These are phyloP conservation scores for Leccinum fibrillosum DNA, from an alignment of 768 basidiomycete species.

Conservation along the genomic window DNA sequence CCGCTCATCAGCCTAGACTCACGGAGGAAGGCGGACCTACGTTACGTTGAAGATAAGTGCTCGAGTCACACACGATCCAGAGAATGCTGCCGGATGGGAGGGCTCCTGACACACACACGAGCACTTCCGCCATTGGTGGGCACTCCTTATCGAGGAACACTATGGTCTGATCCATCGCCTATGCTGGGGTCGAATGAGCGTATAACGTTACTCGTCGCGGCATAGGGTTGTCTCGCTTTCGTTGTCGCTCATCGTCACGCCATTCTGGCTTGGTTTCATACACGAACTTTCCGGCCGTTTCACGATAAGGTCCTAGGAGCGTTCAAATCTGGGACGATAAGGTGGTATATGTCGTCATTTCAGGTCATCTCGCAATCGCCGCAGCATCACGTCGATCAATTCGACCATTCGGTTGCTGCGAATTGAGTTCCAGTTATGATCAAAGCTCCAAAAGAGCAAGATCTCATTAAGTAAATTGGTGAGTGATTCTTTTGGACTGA, in stretches of 20 bases:
- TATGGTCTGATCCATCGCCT: slow-evolving; percentile 1
- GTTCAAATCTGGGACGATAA: slow-evolving; percentile 22
- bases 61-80: slow-evolving; percentile 8
- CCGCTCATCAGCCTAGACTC: slow-evolving; percentile 4
- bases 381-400: slow-evolving; percentile 14
- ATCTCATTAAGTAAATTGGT: slow-evolving; percentile 1
- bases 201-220: slow-evolving; percentile 1
- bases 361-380: slow-evolving; percentile 10
- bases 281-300: neutral
- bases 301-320: slow-evolving; percentile 20
- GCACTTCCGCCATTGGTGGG: slow-evolving; percentile 27
- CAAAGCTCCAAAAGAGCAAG: slow-evolving; percentile 7
- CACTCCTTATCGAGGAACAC: slow-evolving; percentile 7
- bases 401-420: slow-evolving; percentile 1
- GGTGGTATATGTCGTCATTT: neutral
- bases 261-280: neutral
- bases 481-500: neutral
- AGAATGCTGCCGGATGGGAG: slow-evolving; percentile 15
- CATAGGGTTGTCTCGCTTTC: neutral
- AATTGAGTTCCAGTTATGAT: neutral
- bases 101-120: slow-evolving; percentile 5
- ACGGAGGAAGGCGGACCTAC: neutral
- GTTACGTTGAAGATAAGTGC: slow-evolving; percentile 7
- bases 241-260: neutral
- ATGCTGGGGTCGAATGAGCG: neutral